Evolutionary conservation across 768 basidiomycete species (phyloP).

Genomic region (Xanthoconium stramineum): DNA sequence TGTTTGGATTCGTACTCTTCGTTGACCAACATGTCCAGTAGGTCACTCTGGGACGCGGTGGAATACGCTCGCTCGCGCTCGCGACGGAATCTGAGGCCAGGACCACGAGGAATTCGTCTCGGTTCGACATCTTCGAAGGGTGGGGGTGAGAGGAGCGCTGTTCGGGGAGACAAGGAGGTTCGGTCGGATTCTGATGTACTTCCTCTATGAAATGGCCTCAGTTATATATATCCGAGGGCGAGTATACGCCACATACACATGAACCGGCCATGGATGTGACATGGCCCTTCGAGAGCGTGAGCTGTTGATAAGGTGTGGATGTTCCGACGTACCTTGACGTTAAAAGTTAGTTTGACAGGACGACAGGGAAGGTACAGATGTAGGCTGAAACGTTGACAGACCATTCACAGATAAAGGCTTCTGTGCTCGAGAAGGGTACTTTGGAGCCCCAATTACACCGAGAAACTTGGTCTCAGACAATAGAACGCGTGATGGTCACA

Average conservation of each 20-base stretch:
- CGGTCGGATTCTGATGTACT: conserved; percentile 26
- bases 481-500: not conserved
- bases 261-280: conserved; percentile 25
- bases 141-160: conserved; percentile 26
- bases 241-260: conserved; percentile 18
- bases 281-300: conserved; percentile 19
- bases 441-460: no score
- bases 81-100: conserved; percentile 31
- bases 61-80: conserved; percentile 35
- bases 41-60: conserved; percentile 25
- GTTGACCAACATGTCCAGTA: conserved; percentile 34
- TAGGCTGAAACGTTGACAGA: not conserved
- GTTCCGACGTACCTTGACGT: conserved; percentile 4
- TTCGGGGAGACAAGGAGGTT: conserved; percentile 28
- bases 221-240: not conserved
- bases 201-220: conserved; percentile 8
- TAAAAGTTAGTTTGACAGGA: not conserved
- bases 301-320: not conserved
- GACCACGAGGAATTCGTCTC: conserved; percentile 25
- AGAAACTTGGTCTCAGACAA: no score
- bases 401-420: conserved; percentile 13
- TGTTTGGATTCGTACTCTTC: conserved; percentile 42
- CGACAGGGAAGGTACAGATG: not conserved
- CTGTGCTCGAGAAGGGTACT: conserved; percentile 2
- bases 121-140: conserved; percentile 14